Evolutionary conservation across 805 yeast species (phyloP).

Genomic region (Suhomyces sp.): DNA sequence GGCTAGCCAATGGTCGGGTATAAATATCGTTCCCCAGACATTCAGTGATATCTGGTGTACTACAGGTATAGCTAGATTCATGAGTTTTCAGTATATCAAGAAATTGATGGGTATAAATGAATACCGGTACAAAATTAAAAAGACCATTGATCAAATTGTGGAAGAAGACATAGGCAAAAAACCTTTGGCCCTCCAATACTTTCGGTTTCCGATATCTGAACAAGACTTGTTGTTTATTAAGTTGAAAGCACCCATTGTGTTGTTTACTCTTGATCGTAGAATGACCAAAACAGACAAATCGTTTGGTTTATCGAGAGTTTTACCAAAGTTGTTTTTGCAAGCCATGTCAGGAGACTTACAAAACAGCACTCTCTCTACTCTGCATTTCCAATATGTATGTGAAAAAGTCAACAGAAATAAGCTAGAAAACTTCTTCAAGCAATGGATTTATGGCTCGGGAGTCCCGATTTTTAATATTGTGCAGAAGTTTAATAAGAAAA

Average conservation of each 20-base stretch:
- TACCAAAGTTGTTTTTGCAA: conserved; percentile 87
- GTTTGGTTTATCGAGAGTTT: conserved; percentile 85
- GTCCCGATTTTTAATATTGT: conserved; percentile 86
- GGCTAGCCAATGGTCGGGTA: conserved; percentile 91
- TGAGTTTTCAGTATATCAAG: conserved; percentile 70
- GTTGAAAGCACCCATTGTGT: conserved; percentile 80
- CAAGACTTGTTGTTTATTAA: conserved; percentile 65
- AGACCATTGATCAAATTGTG: conserved; percentile 62
- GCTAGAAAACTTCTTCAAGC: conserved; percentile 78
- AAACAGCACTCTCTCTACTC: conserved; percentile 71
- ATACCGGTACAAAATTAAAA: conserved; percentile 66
- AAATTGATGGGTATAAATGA: conserved; percentile 82
- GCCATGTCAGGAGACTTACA: conserved; percentile 93
- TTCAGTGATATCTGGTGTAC: conserved; percentile 88
- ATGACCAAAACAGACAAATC: conserved; percentile 96
- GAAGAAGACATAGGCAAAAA: conserved; percentile 73
- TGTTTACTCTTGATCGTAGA: conserved; percentile 80
- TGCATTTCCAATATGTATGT: conserved; percentile 89
- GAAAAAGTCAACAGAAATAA: conserved; percentile 90
- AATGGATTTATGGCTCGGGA: conserved; percentile 91
- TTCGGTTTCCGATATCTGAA: conserved; percentile 60
- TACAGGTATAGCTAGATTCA: conserved; percentile 77
- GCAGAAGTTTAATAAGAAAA: conserved; percentile 88
- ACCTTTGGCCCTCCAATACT: conserved; percentile 73
- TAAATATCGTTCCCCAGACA: conserved; percentile 78